phyloP scores from a whole-genome alignment of 192 early-diverging fungal genomes.

The Coemansia sp. region DNA sequence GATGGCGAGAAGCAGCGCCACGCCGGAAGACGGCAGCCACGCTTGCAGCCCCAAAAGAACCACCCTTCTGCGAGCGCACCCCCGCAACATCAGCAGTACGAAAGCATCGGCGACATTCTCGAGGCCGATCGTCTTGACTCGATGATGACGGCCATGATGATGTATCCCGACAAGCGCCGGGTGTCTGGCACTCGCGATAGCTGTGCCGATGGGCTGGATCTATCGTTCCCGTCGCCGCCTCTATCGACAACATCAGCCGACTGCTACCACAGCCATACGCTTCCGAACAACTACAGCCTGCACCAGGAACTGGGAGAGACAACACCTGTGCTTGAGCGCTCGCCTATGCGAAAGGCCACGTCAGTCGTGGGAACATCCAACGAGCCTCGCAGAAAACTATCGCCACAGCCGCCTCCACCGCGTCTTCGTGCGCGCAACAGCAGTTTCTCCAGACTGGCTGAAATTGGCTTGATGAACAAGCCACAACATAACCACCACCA shows the following conservation, averaged over 20 bases:
- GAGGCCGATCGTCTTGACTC: slow-evolving; percentile 11
- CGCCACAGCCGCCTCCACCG: not conserved
- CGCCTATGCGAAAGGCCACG: slow-evolving; percentile 30
- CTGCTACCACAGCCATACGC: too few relatives aligned
- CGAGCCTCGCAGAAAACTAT: not conserved
- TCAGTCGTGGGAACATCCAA: slow-evolving; percentile 36
- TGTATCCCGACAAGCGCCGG: not conserved
- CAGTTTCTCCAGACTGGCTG: slow-evolving; percentile 32
- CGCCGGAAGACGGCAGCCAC: slow-evolving; percentile 2
- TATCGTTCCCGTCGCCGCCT: slow-evolving; percentile 21
- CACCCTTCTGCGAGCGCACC: not conserved
- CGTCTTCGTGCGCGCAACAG: slow-evolving; percentile 26
- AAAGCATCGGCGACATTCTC: slow-evolving; percentile 43
- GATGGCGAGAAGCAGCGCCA: not conserved
- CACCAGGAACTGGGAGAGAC: not conserved
- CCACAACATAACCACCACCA: not conserved
- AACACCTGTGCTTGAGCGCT: not conserved
- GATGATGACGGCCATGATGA: not conserved
- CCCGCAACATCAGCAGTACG: slow-evolving; percentile 1
- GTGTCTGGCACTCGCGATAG: not conserved
- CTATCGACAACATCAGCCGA: slow-evolving; percentile 8
- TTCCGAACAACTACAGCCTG: not conserved
- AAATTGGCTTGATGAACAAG: not conserved
- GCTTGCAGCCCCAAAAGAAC: not conserved
- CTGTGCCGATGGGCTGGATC: not conserved